Percentiles rank a stretch among this genome's conserved stretches.
Evolutionary conservation across 1,284 basidiomycete species (phyloP).

Genomic region (Tilletia setariae): DNA sequence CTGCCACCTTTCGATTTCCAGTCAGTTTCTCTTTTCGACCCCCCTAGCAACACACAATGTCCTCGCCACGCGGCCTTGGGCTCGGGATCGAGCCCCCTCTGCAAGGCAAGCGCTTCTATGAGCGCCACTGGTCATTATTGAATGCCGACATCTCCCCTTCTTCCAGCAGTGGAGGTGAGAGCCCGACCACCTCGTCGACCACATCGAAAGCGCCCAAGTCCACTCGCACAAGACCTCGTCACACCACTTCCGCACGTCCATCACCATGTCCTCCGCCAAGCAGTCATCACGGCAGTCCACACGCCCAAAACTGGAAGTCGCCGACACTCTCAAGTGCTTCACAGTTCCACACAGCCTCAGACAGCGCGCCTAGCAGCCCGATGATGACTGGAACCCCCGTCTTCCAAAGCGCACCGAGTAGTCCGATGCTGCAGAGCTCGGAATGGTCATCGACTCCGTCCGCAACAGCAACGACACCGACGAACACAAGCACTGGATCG

Average conservation of each 20-base stretch:
- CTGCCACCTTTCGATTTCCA: neutral
- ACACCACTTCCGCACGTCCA: no score
- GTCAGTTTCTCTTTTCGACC: neutral
- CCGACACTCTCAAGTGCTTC: neutral
- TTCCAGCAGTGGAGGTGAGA: no score
- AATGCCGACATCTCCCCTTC: neutral
- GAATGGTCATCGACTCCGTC: neutral
- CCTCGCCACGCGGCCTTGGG: neutral
- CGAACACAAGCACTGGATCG: neutral
- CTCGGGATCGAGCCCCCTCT: neutral
- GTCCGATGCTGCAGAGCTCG: constrained; percentile 6
- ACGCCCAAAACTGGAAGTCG: neutral
- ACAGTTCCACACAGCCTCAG: neutral
- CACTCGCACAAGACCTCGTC: no score
- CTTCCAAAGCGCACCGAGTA: neutral
- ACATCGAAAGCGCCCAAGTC: neutral
- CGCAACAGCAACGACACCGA: neutral
- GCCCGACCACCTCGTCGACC: neutral
- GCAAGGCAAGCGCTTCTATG: constrained; percentile 6
- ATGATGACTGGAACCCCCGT: constrained; percentile 8
- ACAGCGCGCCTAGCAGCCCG: neutral
- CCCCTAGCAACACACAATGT: neutral
- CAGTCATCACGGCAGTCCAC: no score
- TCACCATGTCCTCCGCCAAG: no score
- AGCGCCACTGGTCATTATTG: constrained; percentile 3